phyloP scores from a whole-genome alignment of 2,329 filamentous ascomycete species.

The Diatrype stigma region DNA sequence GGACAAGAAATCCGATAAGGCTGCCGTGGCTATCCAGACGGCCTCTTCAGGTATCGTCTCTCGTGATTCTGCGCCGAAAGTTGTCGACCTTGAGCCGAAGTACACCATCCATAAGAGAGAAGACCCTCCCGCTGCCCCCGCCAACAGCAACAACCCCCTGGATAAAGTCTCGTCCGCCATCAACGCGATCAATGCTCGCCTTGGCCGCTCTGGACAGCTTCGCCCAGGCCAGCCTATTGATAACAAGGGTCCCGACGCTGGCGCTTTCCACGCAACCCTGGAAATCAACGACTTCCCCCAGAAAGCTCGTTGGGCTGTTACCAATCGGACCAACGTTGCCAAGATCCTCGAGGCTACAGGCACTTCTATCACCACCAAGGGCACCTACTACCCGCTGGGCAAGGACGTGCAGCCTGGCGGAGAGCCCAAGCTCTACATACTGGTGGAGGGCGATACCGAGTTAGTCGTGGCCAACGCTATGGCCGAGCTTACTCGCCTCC shows the following conservation, averaged over 20 bases:
- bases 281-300: constrained; percentile 99
- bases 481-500: constrained; percentile 78
- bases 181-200: constrained; percentile 82
- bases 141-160: constrained; percentile 59
- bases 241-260: constrained; percentile 96
- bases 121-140: constrained; percentile 39
- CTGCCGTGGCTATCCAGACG: constrained; percentile 60
- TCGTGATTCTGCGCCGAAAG: constrained; percentile 43
- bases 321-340: constrained; percentile 95
- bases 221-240: constrained; percentile 92
- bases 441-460: constrained; percentile 96
- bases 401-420: constrained; percentile 73
- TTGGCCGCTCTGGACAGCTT: constrained; percentile 85
- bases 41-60: constrained; percentile 55
- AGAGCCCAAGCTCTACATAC: constrained; percentile 92
- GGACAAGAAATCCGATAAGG: constrained; percentile 67
- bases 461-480: constrained; percentile 86
- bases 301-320: constrained; percentile 97
- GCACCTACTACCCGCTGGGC: constrained; percentile 78
- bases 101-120: constrained; percentile 72
- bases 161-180: constrained; percentile 90
- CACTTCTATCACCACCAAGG: constrained; percentile 96
- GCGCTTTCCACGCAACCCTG: constrained; percentile 91
- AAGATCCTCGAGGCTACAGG: constrained; percentile 95
- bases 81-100: constrained; percentile 46